Conservation (phyloP, 2,329 filamentous ascomycete species). For the Cladosporium sp. region DNA sequence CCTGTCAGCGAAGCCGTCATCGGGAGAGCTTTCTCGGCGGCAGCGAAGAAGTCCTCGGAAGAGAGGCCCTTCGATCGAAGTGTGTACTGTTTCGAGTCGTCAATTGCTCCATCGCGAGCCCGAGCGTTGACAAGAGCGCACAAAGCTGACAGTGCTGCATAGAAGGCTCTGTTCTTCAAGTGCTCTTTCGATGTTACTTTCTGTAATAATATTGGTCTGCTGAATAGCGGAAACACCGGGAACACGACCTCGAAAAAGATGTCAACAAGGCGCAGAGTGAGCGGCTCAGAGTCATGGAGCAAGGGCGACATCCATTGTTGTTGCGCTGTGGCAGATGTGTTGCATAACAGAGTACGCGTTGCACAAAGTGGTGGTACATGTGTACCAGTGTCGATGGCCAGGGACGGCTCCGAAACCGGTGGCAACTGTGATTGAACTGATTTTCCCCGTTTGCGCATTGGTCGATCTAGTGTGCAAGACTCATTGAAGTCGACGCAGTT, state of each 20-base stretch:
- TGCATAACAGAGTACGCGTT: neutral
- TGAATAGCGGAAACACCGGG: slow-evolving; percentile 54
- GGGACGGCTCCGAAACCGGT: neutral
- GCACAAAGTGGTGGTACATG: neutral
- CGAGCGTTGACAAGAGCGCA: slow-evolving; percentile 50
- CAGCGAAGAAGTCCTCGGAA: slow-evolving; percentile 42
- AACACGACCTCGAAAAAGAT: slow-evolving; percentile 54
- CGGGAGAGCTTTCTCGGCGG: slow-evolving; percentile 23
- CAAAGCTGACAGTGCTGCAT: neutral
- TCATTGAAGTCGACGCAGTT: slow-evolving; percentile 49
- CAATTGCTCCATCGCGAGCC: slow-evolving; percentile 49
- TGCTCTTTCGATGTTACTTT: neutral
- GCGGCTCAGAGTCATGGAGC: slow-evolving; percentile 31
- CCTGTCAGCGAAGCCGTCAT: neutral
- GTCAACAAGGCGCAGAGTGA: slow-evolving; percentile 46
- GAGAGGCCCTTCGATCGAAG: slow-evolving; percentile 32
- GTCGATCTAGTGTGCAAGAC: slow-evolving; percentile 46
- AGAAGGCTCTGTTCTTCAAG: slow-evolving; percentile 3
- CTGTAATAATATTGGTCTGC: slow-evolving; percentile 41
- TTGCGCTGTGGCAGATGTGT: neutral
- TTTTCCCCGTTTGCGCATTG: slow-evolving; percentile 23
- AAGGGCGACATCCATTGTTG: neutral
- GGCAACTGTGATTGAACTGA: slow-evolving; percentile 29
- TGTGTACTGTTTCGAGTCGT: slow-evolving; percentile 33
- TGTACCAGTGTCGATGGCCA: neutral